Evolutionary conservation across 108 stramenopile species (phyloP).

Genomic region (Fistulifera pelliculosa): DNA sequence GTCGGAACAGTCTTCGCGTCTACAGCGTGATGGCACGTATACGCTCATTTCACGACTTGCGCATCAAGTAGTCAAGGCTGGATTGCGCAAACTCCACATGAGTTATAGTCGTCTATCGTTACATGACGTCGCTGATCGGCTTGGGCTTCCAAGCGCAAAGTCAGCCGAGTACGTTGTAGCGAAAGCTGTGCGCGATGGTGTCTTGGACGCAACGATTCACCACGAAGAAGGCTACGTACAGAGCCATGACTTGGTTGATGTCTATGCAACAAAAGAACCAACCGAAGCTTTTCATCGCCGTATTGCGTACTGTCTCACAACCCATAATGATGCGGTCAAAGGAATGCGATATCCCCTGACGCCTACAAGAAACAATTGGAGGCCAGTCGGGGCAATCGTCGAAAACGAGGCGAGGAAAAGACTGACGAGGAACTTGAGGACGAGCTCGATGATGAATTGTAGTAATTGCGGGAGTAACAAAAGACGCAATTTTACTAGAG

Average conservation of each 20-base stretch:
- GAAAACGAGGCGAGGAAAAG: constrained; percentile 69
- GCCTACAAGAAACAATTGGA: constrained; percentile 88
- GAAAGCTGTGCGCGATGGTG: constrained; percentile 97
- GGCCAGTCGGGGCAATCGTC: constrained; percentile 67
- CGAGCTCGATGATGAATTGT: constrained; percentile 72
- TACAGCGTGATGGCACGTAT: constrained; percentile 81
- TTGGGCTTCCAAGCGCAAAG: constrained; percentile 73
- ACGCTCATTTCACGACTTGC: constrained; percentile 92
- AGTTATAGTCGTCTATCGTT: constrained; percentile 86
- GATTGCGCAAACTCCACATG: constrained; percentile 87
- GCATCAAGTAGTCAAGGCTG: constrained; percentile 97
- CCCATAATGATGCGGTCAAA: constrained; percentile 96
- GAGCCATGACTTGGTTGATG: constrained; percentile 88
- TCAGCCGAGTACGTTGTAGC: constrained; percentile 96
- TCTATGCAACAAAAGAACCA: constrained; percentile 95
- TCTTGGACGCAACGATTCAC: constrained; percentile 97
- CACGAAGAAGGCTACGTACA: constrained; percentile 86
- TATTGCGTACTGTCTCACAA: constrained; percentile 96
- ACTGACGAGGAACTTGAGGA: constrained; percentile 85
- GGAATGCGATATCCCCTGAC: constrained; percentile 97
- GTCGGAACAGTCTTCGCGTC: constrained; percentile 41
- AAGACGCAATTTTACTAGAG: too few relatives aligned
- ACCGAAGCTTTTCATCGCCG: constrained; percentile 96
- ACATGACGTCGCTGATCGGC: constrained; percentile 83
- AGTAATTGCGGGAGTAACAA: too few relatives aligned